Evolutionary conservation across 2,329 filamentous ascomycete genomes (phyloP).

Genomic region (Arthrobotrys conoides): DNA sequence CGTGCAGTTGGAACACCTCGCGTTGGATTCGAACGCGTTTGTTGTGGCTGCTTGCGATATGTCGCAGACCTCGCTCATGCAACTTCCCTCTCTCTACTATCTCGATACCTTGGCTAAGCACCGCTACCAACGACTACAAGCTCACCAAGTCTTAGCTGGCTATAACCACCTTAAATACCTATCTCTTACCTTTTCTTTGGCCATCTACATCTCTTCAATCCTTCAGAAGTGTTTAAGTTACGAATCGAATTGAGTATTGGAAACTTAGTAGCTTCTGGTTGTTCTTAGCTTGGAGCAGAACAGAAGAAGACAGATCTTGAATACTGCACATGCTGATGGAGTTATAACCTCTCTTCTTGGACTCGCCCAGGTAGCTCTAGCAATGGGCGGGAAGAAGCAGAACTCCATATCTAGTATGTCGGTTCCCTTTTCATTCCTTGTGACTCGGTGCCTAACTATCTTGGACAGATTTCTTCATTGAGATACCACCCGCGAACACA

Average conservation of each 20-base stretch:
- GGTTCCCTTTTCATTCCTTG: background rate
- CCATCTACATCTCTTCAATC: constrained; percentile 2
- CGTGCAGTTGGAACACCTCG: constrained; percentile 16
- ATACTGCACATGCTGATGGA: constrained; percentile 40
- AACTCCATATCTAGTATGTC: constrained; percentile 49
- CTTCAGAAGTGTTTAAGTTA: constrained; percentile 7
- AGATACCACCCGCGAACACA: constrained; percentile 39
- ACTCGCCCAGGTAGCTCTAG: constrained; percentile 50
- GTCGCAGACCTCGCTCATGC: constrained; percentile 14
- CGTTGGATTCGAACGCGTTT: constrained; percentile 58
- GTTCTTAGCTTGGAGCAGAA: background rate
- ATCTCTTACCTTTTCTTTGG: background rate
- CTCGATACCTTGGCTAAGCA: background rate
- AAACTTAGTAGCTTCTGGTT: background rate
- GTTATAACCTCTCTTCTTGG: constrained; percentile 7
- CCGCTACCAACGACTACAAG: background rate
- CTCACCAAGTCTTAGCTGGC: background rate
- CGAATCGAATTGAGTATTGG: constrained; percentile 7
- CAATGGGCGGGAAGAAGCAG: constrained; percentile 59
- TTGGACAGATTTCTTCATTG: constrained; percentile 53
- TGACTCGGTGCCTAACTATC: constrained; percentile 8
- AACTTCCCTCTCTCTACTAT: constrained; percentile 2
- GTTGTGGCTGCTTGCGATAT: constrained; percentile 38
- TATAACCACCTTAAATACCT: background rate
- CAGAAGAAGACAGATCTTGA: background rate